These are phyloP conservation scores for Neurospora pannonica DNA, from an alignment of 495 filamentous ascomycete genomes.

Conservation along the genomic window DNA sequence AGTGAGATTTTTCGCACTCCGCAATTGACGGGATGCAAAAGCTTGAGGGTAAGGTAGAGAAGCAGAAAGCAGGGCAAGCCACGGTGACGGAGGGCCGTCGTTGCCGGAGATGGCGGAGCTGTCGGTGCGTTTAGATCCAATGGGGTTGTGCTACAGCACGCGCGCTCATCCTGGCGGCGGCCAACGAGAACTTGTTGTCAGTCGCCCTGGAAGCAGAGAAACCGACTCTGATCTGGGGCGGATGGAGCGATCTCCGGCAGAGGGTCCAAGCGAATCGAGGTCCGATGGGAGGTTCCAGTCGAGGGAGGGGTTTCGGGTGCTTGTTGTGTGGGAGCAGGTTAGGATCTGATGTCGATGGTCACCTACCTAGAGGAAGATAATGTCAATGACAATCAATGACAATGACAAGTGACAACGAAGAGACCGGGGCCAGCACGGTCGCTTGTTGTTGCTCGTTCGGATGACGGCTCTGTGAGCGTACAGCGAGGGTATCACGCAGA, in stretches of 20 bases:
- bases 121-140: background rate
- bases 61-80: background rate
- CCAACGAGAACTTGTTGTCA: background rate
- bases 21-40: background rate
- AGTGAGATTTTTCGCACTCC: background rate
- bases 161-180: background rate
- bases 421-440: background rate
- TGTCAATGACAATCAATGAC: background rate
- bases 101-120: background rate
- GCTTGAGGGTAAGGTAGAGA: background rate
- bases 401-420: background rate
- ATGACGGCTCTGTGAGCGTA: background rate
- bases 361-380: background rate
- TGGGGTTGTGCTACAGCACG: background rate
- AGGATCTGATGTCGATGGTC: background rate
- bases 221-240: background rate
- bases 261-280: background rate
- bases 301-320: background rate
- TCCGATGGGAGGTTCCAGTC: background rate
- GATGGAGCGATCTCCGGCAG: background rate
- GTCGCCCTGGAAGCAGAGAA: background rate
- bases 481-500: background rate
- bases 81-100: background rate
- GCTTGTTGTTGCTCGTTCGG: background rate
- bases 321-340: background rate